Conservation (phyloP, 441 rosid species). For the Erodium moschatum region DNA sequence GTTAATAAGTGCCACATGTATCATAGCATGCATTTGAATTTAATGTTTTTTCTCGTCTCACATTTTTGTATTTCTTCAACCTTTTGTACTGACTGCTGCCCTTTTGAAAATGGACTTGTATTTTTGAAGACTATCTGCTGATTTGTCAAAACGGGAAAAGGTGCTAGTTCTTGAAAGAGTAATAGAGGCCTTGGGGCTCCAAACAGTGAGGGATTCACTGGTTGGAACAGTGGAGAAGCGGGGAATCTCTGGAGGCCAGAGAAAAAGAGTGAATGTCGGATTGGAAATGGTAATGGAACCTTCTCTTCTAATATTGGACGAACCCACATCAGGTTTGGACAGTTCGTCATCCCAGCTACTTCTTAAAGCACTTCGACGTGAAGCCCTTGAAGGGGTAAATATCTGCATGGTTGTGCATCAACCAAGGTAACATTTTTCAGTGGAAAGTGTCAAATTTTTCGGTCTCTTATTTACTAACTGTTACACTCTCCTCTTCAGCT, state of each 20-base stretch:
- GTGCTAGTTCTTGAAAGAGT: slow-evolving; percentile 91
- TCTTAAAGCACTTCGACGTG: slow-evolving; percentile 88
- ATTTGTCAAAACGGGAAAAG: slow-evolving; percentile 63
- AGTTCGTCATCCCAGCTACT: slow-evolving; percentile 88
- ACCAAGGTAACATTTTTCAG: slow-evolving; percentile 47
- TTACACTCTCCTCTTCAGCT: slow-evolving; percentile 39
- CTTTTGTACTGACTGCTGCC: slow-evolving; percentile 5
- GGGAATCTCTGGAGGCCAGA: slow-evolving; percentile 97
- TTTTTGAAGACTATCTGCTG: slow-evolving; percentile 54
- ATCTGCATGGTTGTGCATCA: slow-evolving; percentile 93
- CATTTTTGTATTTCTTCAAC: too few relatives aligned
- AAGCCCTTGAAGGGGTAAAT: slow-evolving; percentile 97
- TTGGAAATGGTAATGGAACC: slow-evolving; percentile 99
- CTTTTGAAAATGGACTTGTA: slow-evolving; percentile 12
- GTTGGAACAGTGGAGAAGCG: slow-evolving; percentile 94
- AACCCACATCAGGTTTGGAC: slow-evolving; percentile 94
- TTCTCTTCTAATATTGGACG: slow-evolving; percentile 86
- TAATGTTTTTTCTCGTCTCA: not conserved
- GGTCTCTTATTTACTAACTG: slow-evolving; percentile 7
- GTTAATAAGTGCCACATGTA: not conserved
- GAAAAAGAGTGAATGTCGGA: slow-evolving; percentile 92
- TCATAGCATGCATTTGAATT: not conserved
- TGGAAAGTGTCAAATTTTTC: too few relatives aligned
- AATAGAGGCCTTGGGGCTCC: slow-evolving; percentile 76
- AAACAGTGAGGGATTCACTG: slow-evolving; percentile 66